Base-by-base conservation (phyloP, 306 rosid genomes). In the Cercis canadensis region DNA sequence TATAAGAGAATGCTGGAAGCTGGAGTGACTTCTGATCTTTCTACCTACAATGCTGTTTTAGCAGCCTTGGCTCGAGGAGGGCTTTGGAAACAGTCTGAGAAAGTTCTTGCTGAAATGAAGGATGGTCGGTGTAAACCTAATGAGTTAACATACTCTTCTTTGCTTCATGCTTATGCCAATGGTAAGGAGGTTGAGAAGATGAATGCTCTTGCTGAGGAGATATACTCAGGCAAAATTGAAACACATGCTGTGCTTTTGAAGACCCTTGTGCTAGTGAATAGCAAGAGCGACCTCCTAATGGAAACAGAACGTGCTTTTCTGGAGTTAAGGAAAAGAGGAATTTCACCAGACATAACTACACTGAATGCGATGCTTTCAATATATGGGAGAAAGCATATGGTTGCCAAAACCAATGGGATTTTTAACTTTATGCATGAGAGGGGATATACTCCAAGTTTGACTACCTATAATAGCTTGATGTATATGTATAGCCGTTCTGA, bases 1-100 rank as follows among this genome's bases (percentile, higher is more conserved):
- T 94, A 94, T 60, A 88, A 82, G 83, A 85, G 86, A 78, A 88
- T 94, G 96, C 71, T 90, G 70, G 97, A 89, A 66, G 89, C 96
- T 24, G 98, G 97, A 65, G 88, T 94, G 47, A 72, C 87, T 16
- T 94, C 98, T 0, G 97, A 94, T 73, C 90, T 94, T 61, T 90
- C 97, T 61, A 79, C 90, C 24, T 94, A 94, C 62, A 90, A 94
- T 72, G 92, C 96, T 51, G 90, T 94, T 75, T 78, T 94, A 70
- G 96, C 97, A 3, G 98, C 98, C 0, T 78, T 94, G 78, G 98
- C 92, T 62, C 90, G 96, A 53, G 97, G 96, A 51, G 96, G 96
- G 59, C 96, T 87, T 65, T 94, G 97, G 92, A 84, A 90, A 79
- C 97, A 87, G 37, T 83, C 97, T 5, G 97, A 94, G 80, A 94